Evolutionary conservation across 768 basidiomycete species (phyloP).

Genomic region (Podaxis sp.): DNA sequence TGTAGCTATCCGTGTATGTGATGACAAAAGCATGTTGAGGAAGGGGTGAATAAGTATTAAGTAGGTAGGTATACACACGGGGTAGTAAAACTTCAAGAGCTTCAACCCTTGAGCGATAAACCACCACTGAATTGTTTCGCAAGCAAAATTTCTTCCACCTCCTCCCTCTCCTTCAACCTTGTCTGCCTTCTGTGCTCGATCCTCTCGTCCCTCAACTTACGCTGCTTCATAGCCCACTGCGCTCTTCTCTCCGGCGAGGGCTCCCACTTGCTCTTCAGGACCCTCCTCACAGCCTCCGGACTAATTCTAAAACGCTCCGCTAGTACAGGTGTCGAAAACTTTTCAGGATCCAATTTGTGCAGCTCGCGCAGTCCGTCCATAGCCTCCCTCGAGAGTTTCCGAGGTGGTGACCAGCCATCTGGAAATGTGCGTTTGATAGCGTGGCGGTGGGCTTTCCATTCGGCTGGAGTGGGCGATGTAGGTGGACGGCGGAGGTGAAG

Average conservation of each 20-base stretch:
- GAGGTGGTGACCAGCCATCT: constrained; percentile 74
- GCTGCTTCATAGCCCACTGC: constrained; percentile 50
- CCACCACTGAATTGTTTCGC: constrained; percentile 5
- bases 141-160: constrained; percentile 20
- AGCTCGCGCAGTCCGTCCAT: constrained; percentile 79
- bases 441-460: constrained; percentile 51
- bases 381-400: constrained; percentile 78
- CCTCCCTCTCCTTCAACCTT: constrained; percentile 36
- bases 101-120: constrained; percentile 5
- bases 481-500: constrained; percentile 39
- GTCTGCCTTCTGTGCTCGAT: constrained; percentile 34
- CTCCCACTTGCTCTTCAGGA: constrained; percentile 74
- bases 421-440: constrained; percentile 57
- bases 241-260: constrained; percentile 54
- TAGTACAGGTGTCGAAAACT: constrained; percentile 66
- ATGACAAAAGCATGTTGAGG: neutral
- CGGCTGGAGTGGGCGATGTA: constrained; percentile 43
- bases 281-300: constrained; percentile 78
- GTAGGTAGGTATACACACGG: neutral
- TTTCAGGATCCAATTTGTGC: constrained; percentile 60
- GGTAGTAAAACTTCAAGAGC: neutral
- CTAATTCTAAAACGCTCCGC: constrained; percentile 77
- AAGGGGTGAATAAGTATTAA: neutral
- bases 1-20: neutral
- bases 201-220: constrained; percentile 40